Base-by-base conservation (phyloP, 2,329 filamentous ascomycete genomes). In the Lachnellula occidentalis region DNA sequence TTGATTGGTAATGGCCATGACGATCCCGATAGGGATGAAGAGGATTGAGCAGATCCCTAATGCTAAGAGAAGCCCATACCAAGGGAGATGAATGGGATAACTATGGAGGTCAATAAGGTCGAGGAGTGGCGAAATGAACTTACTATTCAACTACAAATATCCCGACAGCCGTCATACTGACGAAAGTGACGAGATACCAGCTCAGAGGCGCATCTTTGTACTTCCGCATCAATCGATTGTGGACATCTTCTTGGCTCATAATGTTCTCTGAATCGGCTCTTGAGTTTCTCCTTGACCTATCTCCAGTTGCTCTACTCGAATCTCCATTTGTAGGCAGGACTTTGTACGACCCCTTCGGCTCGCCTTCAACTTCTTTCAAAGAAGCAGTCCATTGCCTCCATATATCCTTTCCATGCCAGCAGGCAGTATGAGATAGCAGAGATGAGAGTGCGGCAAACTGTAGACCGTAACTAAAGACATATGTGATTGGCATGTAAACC, bases 1-100 rank as follows among this genome's bases (percentile, higher is more conserved):
- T 68, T 92, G 89, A 69, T 94, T 95, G 9, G 90, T 95, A 61
- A 95, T 90, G 15, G 90, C 90, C 88, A 94, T 95, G 65, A 95
- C 88, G 67, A 95, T 94, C 57, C 90, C 90, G 60, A 94, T 92
- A 11, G 90, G 90, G 56, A 95, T 90, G 73, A 95, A 95, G 57
- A 95, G 86, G 52, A 92, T 71, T 19, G 85, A 83, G 57, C 89
- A 90, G 51, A 95, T 90, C 24, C 77, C 81, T 2, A 95, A 78
- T 1, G 90, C 88, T 5, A 95, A 78, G 15, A 95, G 75, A 3
- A 95, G 76, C 4, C 90, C 90, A 65, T 94, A 94, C 87, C 90
- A 95, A 0, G 90, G 90, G 1, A 95, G 76, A 66, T 92, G 85
- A 45, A 94, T 80, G 1, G 89, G 89, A 67, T 89, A 90, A 66